A percentile compares a stretch with the other conserved stretches of the same genome.
Conservation (phyloP, 345 rosid genomes). For the Hypericum androsaemum region DNA sequence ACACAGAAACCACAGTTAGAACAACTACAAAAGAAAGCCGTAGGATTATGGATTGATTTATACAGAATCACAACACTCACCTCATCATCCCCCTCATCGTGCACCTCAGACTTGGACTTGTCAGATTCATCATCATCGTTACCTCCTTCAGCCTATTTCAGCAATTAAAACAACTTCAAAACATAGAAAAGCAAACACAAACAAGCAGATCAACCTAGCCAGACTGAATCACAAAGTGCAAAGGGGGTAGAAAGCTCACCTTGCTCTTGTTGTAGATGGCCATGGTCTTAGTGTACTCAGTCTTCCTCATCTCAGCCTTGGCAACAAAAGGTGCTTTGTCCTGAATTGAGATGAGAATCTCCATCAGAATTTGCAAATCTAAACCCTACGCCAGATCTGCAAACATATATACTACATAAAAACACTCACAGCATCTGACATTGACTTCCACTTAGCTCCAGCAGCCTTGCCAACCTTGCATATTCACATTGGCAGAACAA, state of each 20-base stretch:
- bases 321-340: slow-evolving; percentile 55
- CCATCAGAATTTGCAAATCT: not conserved
- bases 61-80: slow-evolving; percentile 54
- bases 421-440: slow-evolving; percentile 51
- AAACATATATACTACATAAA: not conserved
- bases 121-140: slow-evolving; percentile 67
- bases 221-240: not conserved
- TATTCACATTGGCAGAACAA: not conserved
- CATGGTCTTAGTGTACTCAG: slow-evolving; percentile 51
- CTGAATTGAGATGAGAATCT: slow-evolving; percentile 16
- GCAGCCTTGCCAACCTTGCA: slow-evolving; percentile 77
- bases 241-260: slow-evolving; percentile 22
- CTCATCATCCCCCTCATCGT: slow-evolving; percentile 40
- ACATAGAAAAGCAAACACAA: not conserved
- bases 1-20: not conserved
- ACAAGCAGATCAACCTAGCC: not conserved
- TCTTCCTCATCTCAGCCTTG: slow-evolving; percentile 55
- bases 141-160: slow-evolving; percentile 38
- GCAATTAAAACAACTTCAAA: not conserved
- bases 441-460: slow-evolving; percentile 64
- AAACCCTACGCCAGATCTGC: not conserved
- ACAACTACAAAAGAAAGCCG: not conserved
- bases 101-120: slow-evolving; percentile 72
- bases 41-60: not conserved
- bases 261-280: slow-evolving; percentile 48